Percentiles rank a stretch among this genome's conserved stretches.
Conservation (phyloP, 495 filamentous ascomycete species). For the Penicillium malachiteum region DNA sequence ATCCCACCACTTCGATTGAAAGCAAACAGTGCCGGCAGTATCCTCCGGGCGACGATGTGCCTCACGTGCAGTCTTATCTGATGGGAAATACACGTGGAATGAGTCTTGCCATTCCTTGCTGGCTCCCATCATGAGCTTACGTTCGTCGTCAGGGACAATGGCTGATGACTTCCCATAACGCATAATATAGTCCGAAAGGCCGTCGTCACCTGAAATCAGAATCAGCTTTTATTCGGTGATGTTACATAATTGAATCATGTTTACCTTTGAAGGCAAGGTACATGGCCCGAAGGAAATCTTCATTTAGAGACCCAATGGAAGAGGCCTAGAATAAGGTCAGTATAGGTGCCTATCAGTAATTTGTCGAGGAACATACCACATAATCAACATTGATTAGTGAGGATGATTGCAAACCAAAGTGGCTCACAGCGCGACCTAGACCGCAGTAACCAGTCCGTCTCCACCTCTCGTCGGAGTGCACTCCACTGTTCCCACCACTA, state of each 20-base stretch:
- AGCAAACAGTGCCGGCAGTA: constrained; percentile 78
- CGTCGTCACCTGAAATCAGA: constrained; percentile 53
- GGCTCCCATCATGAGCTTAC: constrained; percentile 18
- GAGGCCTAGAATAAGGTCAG: constrained; percentile 53
- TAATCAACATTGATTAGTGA: constrained; percentile 58
- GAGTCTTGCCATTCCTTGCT: constrained; percentile 45
- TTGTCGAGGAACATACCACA: constrained; percentile 40
- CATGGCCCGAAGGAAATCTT: constrained; percentile 64
- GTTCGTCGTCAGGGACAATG: constrained; percentile 12
- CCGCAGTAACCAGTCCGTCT: constrained; percentile 68
- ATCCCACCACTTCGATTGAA: constrained; percentile 67
- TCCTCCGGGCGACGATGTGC: constrained; percentile 56
- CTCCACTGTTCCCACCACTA: constrained; percentile 56
- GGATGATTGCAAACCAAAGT: constrained; percentile 52
- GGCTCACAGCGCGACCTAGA: constrained; percentile 58
- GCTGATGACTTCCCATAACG: constrained; percentile 35
- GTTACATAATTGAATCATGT: neutral
- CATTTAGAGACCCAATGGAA: constrained; percentile 73
- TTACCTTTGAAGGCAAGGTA: constrained; percentile 76
- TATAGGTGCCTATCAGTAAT: neutral
- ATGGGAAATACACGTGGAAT: constrained; percentile 83
- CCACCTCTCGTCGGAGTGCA: constrained; percentile 52
- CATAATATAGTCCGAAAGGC: constrained; percentile 53
- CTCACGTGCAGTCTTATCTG: constrained; percentile 61
- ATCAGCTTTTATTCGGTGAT: neutral